phyloP scores from a whole-genome alignment of 345 rosid genomes.

The Populus ilicifolia region DNA sequence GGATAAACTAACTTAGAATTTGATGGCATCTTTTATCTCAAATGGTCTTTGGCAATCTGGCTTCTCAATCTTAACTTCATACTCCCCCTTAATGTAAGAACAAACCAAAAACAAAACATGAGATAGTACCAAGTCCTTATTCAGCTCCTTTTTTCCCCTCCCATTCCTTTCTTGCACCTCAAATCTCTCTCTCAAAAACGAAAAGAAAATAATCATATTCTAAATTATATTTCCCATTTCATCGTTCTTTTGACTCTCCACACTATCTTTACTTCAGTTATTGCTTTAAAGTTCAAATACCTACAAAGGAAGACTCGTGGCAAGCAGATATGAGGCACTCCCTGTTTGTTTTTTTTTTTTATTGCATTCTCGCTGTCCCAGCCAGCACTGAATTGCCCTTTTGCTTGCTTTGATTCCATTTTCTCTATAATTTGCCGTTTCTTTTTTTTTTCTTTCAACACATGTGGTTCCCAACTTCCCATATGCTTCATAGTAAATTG shows the following conservation, averaged over 20 bases:
- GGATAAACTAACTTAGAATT: not conserved
- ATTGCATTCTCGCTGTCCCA: not conserved
- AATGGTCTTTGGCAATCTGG: not conserved
- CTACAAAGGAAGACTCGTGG: conserved; percentile 8
- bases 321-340: not conserved
- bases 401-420: conserved; percentile 11
- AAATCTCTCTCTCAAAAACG: not conserved
- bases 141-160: not conserved
- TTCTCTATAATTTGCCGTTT: not conserved
- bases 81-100: not conserved
- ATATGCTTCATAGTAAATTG: no score
- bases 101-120: not conserved
- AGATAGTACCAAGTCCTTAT: not conserved
- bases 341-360: not conserved
- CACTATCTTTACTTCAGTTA: conserved; percentile 21
- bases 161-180: conserved; percentile 2
- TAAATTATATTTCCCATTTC: not conserved
- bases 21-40: not conserved
- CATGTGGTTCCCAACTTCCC: not conserved
- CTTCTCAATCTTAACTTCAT: not conserved
- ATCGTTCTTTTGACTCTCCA: conserved; percentile 14
- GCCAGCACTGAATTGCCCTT: conserved; percentile 12
- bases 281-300: conserved; percentile 16
- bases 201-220: not conserved
- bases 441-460: not conserved